These are phyloP conservation scores for Zalerion maritima DNA, from an alignment of 495 filamentous ascomycete species.

Conservation along the genomic window DNA sequence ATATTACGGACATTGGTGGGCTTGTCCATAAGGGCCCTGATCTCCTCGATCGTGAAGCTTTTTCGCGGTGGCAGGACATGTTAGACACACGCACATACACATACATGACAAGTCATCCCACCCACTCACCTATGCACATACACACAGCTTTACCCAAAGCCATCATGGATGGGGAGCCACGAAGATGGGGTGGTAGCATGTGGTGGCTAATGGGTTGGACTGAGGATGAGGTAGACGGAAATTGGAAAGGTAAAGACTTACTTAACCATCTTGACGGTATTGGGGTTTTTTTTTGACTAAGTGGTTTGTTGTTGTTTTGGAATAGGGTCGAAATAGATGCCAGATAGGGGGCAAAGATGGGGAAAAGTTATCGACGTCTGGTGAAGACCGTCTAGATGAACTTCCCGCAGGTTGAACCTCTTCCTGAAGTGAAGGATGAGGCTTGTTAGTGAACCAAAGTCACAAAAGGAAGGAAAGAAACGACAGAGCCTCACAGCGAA, in stretches of 20 bases:
- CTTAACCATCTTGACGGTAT: conserved; percentile 98
- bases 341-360: conserved; percentile 6
- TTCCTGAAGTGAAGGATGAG: conserved; percentile 9
- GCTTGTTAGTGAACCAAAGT: conserved; percentile 10
- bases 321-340: not conserved
- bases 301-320: conserved; percentile 6
- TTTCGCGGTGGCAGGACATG: conserved; percentile 14
- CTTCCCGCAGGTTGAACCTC: conserved; percentile 10
- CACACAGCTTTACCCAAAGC: too few relatives aligned
- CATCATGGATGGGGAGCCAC: conserved; percentile 1
- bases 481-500: conserved; percentile 15
- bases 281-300: conserved; percentile 33
- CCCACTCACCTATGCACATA: too few relatives aligned
- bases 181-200: not conserved
- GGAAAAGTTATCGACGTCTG: conserved; percentile 8
- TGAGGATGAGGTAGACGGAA: not conserved
- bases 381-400: conserved; percentile 11
- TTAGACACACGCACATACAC: conserved; percentile 15
- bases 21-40: conserved; percentile 94
- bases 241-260: conserved; percentile 42
- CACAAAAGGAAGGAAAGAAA: too few relatives aligned
- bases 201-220: not conserved
- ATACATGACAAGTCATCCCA: too few relatives aligned
- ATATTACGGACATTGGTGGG: conserved; percentile 93
- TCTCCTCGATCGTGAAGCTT: conserved; percentile 99